A percentile compares a stretch with the other conserved stretches of the same genome.
phyloP scores from a whole-genome alignment of 2,329 filamentous ascomycete species.

The Botrytis paeoniae region DNA sequence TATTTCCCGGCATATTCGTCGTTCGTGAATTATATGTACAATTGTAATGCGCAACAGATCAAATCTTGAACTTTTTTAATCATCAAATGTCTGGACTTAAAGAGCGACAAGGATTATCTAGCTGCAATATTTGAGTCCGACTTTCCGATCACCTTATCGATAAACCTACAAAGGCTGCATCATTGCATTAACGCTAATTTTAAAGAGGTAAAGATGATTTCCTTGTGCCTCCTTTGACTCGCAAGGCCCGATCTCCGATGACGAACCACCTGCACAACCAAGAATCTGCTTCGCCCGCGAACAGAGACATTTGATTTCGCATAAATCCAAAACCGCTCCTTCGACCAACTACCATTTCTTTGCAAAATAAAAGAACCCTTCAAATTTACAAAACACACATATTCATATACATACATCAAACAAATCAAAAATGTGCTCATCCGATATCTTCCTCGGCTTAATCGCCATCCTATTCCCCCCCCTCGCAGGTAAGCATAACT shows the following conservation, averaged over 20 bases:
- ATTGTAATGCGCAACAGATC: neutral
- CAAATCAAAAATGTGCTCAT: constrained; percentile 51
- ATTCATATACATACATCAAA: neutral
- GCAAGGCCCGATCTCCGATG: constrained; percentile 7
- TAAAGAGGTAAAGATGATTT: neutral
- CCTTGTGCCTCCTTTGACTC: constrained; percentile 12
- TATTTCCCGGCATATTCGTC: constrained; percentile 8
- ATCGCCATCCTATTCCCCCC: constrained; percentile 65
- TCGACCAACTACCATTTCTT: neutral
- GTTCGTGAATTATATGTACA: neutral
- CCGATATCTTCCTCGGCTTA: constrained; percentile 62
- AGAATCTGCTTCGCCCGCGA: constrained; percentile 5
- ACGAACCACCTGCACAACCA: constrained; percentile 12
- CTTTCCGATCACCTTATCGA: constrained; percentile 1
- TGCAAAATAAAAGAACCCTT: neutral
- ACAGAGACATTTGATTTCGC: constrained; percentile 8
- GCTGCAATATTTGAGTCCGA: neutral
- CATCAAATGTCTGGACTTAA: neutral
- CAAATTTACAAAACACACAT: neutral
- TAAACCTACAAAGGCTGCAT: neutral
- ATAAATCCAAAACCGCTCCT: constrained; percentile 1
- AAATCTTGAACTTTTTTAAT: constrained; percentile 17
- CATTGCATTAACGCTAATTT: neutral
- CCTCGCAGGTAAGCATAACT: constrained; percentile 53
- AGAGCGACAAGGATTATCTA: neutral